These are phyloP conservation scores for Balamuthia mandrillaris DNA, from an alignment of 208 protist genomes.

Conservation along the genomic window DNA sequence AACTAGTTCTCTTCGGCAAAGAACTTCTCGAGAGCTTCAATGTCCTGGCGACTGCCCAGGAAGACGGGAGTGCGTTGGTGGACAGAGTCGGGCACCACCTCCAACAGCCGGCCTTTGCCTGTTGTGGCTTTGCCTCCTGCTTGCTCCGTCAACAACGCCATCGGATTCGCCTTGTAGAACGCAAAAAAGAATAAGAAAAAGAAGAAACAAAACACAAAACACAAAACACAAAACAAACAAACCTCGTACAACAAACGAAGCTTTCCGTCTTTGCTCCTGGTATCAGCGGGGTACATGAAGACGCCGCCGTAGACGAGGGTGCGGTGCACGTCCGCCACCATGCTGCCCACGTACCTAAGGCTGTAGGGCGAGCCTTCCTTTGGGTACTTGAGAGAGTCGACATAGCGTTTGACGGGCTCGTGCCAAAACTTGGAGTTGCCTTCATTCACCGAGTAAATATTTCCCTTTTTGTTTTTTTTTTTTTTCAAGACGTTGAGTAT, in stretches of 20 bases:
- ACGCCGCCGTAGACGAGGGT: slow-evolving; percentile 97
- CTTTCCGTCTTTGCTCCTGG: slow-evolving; percentile 88
- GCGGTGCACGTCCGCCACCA: slow-evolving; percentile 93
- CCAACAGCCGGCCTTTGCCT: slow-evolving; percentile 77
- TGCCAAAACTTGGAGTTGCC: slow-evolving; percentile 75
- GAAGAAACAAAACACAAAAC: too few relatives aligned
- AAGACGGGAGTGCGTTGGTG: slow-evolving; percentile 88
- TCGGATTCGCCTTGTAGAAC: too few relatives aligned
- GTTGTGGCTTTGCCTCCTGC: slow-evolving; percentile 81
- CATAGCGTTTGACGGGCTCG: slow-evolving; percentile 50
- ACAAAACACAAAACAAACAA: too few relatives aligned
- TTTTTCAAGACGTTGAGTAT: too few relatives aligned
- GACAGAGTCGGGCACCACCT: slow-evolving; percentile 76
- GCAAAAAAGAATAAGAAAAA: slow-evolving; percentile 62
- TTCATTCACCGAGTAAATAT: slow-evolving; percentile 97
- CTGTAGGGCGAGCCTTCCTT: slow-evolving; percentile 1
- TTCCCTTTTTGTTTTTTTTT: too few relatives aligned
- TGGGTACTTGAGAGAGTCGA: slow-evolving; percentile 54
- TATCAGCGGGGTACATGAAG: slow-evolving; percentile 93
- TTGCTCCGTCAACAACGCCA: slow-evolving; percentile 48
- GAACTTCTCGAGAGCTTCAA: slow-evolving; percentile 74
- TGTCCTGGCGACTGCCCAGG: slow-evolving; percentile 82
- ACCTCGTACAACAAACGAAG: slow-evolving; percentile 94
- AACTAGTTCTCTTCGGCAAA: slow-evolving; percentile 31
- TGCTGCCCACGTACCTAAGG: slow-evolving; percentile 32